phyloP scores from a whole-genome alignment of 441 rosid species.

The Brassica hybrid region DNA sequence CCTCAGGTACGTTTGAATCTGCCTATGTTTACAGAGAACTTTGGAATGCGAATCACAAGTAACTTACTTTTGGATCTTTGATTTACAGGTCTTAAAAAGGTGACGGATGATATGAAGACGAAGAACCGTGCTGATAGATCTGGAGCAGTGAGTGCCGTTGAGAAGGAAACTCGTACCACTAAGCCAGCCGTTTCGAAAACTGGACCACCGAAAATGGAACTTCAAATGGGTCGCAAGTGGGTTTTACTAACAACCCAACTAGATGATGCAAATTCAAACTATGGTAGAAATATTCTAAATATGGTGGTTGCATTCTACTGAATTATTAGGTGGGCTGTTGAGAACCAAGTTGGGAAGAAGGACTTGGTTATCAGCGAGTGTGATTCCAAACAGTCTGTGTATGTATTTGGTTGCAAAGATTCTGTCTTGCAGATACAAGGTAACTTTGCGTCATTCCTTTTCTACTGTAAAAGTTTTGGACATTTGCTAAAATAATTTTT shows the following conservation, averaged over 20 bases:
- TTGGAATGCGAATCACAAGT: constrained; percentile 18
- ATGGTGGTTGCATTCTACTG: constrained; percentile 21
- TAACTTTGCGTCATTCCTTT: constrained; percentile 35
- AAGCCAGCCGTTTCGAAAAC: constrained; percentile 65
- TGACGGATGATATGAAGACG: constrained; percentile 90
- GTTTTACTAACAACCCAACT: constrained; percentile 37
- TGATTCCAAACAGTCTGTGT: constrained; percentile 92
- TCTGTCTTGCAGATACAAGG: constrained; percentile 95
- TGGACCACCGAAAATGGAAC: constrained; percentile 92
- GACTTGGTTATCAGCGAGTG: constrained; percentile 85
- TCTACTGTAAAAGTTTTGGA: not conserved
- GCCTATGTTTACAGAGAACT: constrained; percentile 3
- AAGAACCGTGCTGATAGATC: constrained; percentile 78
- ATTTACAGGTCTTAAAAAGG: constrained; percentile 77
- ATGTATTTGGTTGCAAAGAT: constrained; percentile 94
- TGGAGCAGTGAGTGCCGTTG: constrained; percentile 67
- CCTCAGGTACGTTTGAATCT: constrained; percentile 58
- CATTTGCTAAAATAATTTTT: not conserved
- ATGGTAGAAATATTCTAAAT: not conserved
- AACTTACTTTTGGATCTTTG: constrained; percentile 20
- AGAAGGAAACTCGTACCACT: constrained; percentile 55
- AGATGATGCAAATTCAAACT: constrained; percentile 1
- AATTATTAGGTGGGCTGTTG: constrained; percentile 86
- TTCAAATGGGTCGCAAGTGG: constrained; percentile 98
- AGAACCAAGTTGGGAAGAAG: constrained; percentile 90